Percentiles rank a stretch among this genome's conserved stretches.
Conservation (phyloP, 1,139 yeast genomes). For the Debaryomyces subglobosus region DNA sequence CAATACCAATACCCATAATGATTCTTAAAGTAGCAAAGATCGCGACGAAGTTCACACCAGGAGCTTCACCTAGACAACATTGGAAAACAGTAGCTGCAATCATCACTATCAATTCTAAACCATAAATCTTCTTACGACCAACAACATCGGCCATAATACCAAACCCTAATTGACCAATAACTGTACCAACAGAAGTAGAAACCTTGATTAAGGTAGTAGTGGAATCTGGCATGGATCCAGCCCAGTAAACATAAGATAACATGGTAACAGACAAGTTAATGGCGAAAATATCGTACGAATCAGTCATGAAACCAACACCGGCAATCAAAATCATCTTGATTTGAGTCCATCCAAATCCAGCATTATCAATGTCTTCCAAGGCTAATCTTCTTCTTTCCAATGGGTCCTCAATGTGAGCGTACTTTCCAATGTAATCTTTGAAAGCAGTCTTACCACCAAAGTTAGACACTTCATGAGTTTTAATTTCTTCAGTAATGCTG, state of each 20-base stretch:
- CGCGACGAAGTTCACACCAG: slow-evolving; percentile 73
- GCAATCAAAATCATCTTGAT: slow-evolving; percentile 85
- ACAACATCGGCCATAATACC: slow-evolving; percentile 83
- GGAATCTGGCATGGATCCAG: slow-evolving; percentile 61
- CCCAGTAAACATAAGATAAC: slow-evolving; percentile 80
- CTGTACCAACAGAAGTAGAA: slow-evolving; percentile 92
- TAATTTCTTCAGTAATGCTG: slow-evolving; percentile 23
- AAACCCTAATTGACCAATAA: slow-evolving; percentile 85
- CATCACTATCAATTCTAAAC: slow-evolving; percentile 83
- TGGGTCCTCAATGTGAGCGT: slow-evolving; percentile 84
- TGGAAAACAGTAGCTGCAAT: slow-evolving; percentile 79
- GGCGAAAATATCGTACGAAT: slow-evolving; percentile 90
- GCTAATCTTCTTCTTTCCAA: slow-evolving; percentile 89
- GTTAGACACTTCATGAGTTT: slow-evolving; percentile 21
- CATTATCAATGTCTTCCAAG: slow-evolving; percentile 83
- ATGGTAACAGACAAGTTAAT: slow-evolving; percentile 78
- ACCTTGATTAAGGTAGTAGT: slow-evolving; percentile 78
- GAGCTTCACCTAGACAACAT: slow-evolving; percentile 68
- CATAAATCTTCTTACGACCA: slow-evolving; percentile 88
- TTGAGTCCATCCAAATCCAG: slow-evolving; percentile 87
- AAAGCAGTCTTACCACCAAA: slow-evolving; percentile 87
- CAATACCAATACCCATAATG: slow-evolving; percentile 94
- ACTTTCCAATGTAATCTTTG: slow-evolving; percentile 83
- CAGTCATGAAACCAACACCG: slow-evolving; percentile 93
- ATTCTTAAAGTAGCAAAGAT: slow-evolving; percentile 76